Percentiles rank a stretch among this genome's conserved stretches.
phyloP scores from a whole-genome alignment of 2,329 filamentous ascomycete species.

The Exophiala spinifera region DNA sequence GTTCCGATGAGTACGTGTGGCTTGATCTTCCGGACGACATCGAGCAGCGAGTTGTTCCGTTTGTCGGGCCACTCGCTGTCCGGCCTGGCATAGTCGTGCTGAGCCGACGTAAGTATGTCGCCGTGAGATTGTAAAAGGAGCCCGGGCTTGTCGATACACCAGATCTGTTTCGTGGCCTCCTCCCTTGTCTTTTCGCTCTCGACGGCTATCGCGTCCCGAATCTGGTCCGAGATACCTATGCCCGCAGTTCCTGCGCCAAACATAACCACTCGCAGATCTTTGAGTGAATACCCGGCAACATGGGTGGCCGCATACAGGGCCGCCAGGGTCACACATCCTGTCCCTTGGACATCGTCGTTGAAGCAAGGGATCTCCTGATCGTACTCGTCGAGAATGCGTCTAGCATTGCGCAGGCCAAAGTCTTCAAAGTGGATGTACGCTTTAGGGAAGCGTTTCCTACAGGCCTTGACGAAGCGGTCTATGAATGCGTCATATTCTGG shows the following conservation, averaged over 20 bases:
- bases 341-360: slow-evolving; percentile 89
- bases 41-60: slow-evolving; percentile 57
- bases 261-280: slow-evolving; percentile 68
- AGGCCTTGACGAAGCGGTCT: slow-evolving; percentile 67
- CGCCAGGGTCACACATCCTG: slow-evolving; percentile 80
- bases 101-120: slow-evolving; percentile 62
- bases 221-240: slow-evolving; percentile 80
- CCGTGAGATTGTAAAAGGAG: slow-evolving; percentile 64
- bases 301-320: slow-evolving; percentile 74
- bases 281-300: slow-evolving; percentile 63
- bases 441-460: slow-evolving; percentile 67
- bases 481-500: slow-evolving; percentile 74
- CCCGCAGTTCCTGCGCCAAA: slow-evolving; percentile 82
- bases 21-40: slow-evolving; percentile 66
- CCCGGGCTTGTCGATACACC: slow-evolving; percentile 78
- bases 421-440: slow-evolving; percentile 90
- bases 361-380: slow-evolving; percentile 74
- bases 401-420: slow-evolving; percentile 74
- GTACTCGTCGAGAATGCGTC: slow-evolving; percentile 73
- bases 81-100: slow-evolving; percentile 64
- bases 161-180: slow-evolving; percentile 78
- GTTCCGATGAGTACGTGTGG: slow-evolving; percentile 83
- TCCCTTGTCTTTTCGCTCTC: slow-evolving; percentile 64
- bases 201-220: slow-evolving; percentile 72
- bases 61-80: slow-evolving; percentile 40